These are phyloP conservation scores for Evernia prunastri DNA, from an alignment of 495 filamentous ascomycete species.

Conservation along the genomic window DNA sequence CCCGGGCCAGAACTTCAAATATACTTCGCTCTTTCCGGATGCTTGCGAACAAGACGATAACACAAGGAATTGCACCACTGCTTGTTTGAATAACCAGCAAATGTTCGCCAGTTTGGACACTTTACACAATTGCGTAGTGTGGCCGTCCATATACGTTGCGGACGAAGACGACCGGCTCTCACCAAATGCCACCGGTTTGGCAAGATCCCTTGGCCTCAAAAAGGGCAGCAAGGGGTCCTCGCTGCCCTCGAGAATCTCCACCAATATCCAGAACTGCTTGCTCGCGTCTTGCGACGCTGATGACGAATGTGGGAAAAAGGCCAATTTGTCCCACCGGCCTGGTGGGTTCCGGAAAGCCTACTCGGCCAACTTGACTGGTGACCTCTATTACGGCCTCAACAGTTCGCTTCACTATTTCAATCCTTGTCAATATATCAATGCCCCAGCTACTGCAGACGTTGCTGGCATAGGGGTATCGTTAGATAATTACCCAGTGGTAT, in stretches of 20 bases:
- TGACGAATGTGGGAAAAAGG: too few relatives aligned
- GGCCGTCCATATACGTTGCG: background rate
- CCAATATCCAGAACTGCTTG: too few relatives aligned
- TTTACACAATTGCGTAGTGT: slow-evolving; percentile 7
- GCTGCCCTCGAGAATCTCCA: too few relatives aligned
- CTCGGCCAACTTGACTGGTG: too few relatives aligned
- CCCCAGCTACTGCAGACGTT: slow-evolving; percentile 4
- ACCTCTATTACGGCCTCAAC: too few relatives aligned
- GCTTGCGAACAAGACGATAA: background rate
- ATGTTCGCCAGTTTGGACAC: background rate
- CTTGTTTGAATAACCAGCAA: background rate
- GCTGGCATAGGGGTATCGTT: slow-evolving; percentile 16
- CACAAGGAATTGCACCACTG: background rate
- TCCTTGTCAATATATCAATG: background rate
- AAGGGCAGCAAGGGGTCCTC: background rate
- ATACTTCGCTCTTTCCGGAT: background rate
- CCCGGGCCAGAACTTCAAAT: too few relatives aligned
- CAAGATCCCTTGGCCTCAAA: background rate
- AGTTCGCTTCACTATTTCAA: too few relatives aligned
- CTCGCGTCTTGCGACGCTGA: too few relatives aligned
- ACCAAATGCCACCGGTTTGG: background rate
- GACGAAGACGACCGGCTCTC: background rate
- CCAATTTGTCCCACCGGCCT: too few relatives aligned
- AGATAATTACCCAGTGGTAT: background rate
- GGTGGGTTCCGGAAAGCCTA: background rate